These are phyloP conservation scores for Paramyrothecium roridum DNA, from an alignment of 2,329 filamentous ascomycete species.

Conservation along the genomic window DNA sequence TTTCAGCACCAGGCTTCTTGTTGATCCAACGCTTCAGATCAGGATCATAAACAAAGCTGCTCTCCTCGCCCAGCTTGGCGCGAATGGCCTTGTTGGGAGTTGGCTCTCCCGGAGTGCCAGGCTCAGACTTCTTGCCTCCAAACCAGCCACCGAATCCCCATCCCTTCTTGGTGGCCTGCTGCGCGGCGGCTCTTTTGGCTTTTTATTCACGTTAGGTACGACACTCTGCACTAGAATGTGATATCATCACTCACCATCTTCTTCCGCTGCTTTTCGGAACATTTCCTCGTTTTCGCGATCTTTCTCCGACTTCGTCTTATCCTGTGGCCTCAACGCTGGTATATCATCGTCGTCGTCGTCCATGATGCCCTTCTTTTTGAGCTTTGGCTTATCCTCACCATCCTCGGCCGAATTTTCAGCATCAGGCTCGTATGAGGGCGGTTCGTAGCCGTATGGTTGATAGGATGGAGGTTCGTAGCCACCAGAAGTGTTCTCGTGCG, in stretches of 20 bases:
- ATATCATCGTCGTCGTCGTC: slow-evolving; percentile 78
- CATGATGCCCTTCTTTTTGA: slow-evolving; percentile 76
- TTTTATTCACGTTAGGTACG: not conserved
- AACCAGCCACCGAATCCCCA: slow-evolving; percentile 90
- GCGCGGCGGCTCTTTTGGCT: slow-evolving; percentile 60
- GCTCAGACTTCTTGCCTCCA: slow-evolving; percentile 58
- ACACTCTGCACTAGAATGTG: not conserved
- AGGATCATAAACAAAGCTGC: slow-evolving; percentile 88
- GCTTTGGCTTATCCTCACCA: slow-evolving; percentile 49
- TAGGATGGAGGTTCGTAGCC: slow-evolving; percentile 62
- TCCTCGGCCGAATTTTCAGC: slow-evolving; percentile 33
- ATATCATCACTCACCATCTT: slow-evolving; percentile 53
- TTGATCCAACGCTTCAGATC: slow-evolving; percentile 99
- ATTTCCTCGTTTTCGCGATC: slow-evolving; percentile 81
- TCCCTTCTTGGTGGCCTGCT: slow-evolving; percentile 54
- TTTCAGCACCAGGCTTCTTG: slow-evolving; percentile 77
- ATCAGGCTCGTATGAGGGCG: slow-evolving; percentile 54
- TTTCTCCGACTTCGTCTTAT: slow-evolving; percentile 64
- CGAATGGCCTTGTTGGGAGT: slow-evolving; percentile 68
- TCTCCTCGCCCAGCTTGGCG: slow-evolving; percentile 92
- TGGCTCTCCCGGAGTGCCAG: slow-evolving; percentile 27
- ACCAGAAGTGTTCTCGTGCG: slow-evolving; percentile 27
- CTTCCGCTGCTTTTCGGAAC: slow-evolving; percentile 79
- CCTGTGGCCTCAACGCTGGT: slow-evolving; percentile 42
- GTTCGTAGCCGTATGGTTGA: slow-evolving; percentile 56